A percentile compares a stretch with the other conserved stretches of the same genome.
Conservation (phyloP, 169 alveolate species). For the Amoebophrya sp. region DNA sequence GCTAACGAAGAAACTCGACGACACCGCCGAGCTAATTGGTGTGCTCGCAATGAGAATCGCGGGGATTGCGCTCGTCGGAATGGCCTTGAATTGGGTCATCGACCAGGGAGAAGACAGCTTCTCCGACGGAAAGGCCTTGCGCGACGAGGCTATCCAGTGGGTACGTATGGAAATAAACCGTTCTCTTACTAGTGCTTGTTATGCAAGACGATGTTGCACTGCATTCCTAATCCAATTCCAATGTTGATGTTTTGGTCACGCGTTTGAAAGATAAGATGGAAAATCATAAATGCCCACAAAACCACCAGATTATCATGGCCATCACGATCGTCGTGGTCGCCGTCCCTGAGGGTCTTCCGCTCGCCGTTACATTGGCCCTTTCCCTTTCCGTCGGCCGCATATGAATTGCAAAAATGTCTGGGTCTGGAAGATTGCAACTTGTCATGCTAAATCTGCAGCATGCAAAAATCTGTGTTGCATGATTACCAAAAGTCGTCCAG, state of each 20-base stretch:
- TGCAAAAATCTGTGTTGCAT: no score
- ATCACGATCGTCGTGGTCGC: conserved; percentile 78
- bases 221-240: no score
- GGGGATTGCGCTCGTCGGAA: conserved; percentile 47
- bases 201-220: no score
- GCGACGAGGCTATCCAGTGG: conserved; percentile 13
- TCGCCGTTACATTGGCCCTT: conserved; percentile 82
- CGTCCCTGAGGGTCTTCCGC: conserved; percentile 88
- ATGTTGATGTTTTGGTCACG: no score
- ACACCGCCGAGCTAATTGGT: conserved; percentile 30
- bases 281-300: no score
- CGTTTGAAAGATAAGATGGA: no score
- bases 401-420: no score
- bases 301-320: conserved; percentile 59
- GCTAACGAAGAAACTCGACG: conserved; percentile 31
- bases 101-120: not conserved
- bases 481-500: no score
- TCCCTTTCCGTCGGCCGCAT: conserved; percentile 72
- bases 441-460: no score
- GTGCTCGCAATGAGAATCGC: conserved; percentile 1
- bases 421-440: no score
- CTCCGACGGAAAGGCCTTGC: not conserved
- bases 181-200: no score
- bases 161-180: no score
- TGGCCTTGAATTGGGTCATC: conserved; percentile 36